A percentile compares a stretch with the other conserved stretches of the same genome.
phyloP scores from a whole-genome alignment of 1,284 basidiomycete genomes.

The Cryptococcus depauperatus region DNA sequence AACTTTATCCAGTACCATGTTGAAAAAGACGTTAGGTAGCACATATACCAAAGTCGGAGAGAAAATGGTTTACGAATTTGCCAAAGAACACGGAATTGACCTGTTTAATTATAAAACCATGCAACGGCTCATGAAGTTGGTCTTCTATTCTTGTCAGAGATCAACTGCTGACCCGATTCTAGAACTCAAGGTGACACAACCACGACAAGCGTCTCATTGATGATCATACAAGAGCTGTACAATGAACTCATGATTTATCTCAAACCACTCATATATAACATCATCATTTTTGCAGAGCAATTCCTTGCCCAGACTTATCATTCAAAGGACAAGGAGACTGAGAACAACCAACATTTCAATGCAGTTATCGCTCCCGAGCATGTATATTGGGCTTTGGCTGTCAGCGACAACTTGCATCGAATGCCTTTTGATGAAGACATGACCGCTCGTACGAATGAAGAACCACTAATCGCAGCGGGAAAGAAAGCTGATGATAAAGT shows the following conservation, averaged over 20 bases:
- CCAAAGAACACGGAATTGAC: constrained; percentile 11
- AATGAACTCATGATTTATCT: constrained; percentile 16
- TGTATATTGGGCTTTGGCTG: constrained; percentile 7
- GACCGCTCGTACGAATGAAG: too few relatives aligned
- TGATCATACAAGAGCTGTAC: constrained; percentile 13
- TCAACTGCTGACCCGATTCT: too few relatives aligned
- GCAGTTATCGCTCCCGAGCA: too few relatives aligned
- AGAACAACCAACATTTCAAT: constrained; percentile 2
- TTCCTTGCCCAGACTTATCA: constrained; percentile 3
- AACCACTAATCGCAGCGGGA: too few relatives aligned
- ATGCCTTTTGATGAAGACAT: too few relatives aligned
- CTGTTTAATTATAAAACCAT: constrained; percentile 19
- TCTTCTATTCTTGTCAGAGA: too few relatives aligned
- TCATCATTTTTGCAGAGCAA: constrained; percentile 19
- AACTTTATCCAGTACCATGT: background rate
- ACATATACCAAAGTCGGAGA: background rate
- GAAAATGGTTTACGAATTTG: constrained; percentile 8
- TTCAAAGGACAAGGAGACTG: background rate
- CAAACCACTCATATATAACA: constrained; percentile 12
- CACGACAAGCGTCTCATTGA: constrained; percentile 12
- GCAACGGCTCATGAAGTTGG: constrained; percentile 2
- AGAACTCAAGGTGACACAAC: too few relatives aligned
- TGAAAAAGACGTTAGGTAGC: background rate
- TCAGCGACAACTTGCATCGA: background rate
- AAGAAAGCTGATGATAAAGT: too few relatives aligned